Conservation (phyloP, 768 basidiomycete genomes). For the Sistotremastrum niveocremeum region DNA sequence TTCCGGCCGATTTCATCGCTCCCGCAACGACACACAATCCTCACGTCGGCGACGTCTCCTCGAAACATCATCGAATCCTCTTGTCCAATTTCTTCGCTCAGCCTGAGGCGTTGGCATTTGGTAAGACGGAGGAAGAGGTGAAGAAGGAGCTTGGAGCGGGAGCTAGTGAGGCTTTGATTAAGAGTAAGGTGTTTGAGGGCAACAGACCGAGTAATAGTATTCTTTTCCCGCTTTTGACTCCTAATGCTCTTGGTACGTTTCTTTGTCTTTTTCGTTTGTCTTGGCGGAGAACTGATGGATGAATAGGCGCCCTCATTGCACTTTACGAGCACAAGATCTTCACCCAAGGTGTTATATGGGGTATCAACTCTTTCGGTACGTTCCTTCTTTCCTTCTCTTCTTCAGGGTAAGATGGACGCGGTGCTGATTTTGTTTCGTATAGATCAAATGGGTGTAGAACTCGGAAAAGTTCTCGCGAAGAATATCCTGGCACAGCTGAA, state of each 20-base stretch:
- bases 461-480: slow-evolving; percentile 96
- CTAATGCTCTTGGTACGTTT: slow-evolving; percentile 64
- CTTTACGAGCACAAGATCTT: slow-evolving; percentile 99
- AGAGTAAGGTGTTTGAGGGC: slow-evolving; percentile 97
- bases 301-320: slow-evolving; percentile 63
- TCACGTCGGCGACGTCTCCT: slow-evolving; percentile 34
- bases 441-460: slow-evolving; percentile 99
- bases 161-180: slow-evolving; percentile 74
- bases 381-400: slow-evolving; percentile 2
- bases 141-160: slow-evolving; percentile 49
- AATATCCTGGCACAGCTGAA: slow-evolving; percentile 82
- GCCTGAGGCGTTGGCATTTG: slow-evolving; percentile 94
- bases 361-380: slow-evolving; percentile 94
- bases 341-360: slow-evolving; percentile 94
- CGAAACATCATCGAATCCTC: slow-evolving; percentile 94
- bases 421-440: not conserved
- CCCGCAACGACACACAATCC: slow-evolving; percentile 87
- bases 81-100: slow-evolving; percentile 98
- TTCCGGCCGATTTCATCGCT: slow-evolving; percentile 87
- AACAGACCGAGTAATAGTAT: slow-evolving; percentile 96
- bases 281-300: not conserved
- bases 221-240: slow-evolving; percentile 87
- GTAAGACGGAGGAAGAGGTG: slow-evolving; percentile 89
- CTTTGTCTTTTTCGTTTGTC: slow-evolving; percentile 5
- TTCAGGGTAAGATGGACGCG: not conserved